Conservation (phyloP, 106 monocot genomes). For the Acorus gramineus region DNA sequence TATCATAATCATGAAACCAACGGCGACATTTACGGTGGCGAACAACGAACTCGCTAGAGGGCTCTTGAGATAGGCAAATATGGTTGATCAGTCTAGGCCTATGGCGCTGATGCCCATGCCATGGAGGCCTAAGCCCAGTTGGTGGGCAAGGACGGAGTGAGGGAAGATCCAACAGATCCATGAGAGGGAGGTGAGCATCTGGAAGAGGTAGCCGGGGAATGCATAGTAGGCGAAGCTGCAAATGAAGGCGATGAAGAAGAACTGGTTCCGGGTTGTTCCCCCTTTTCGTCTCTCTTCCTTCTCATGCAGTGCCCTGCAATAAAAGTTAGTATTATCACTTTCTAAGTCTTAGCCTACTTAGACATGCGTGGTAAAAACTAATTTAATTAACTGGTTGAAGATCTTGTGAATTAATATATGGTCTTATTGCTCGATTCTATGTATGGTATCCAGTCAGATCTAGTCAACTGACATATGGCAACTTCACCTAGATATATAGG, state of each 20-base stretch:
- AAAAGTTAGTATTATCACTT: no score
- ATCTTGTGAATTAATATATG: no score
- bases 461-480: no score
- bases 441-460: no score
- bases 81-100: constrained; percentile 75
- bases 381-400: no score
- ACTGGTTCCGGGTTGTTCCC: constrained; percentile 57
- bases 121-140: constrained; percentile 64
- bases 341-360: no score
- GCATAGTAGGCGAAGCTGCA: constrained; percentile 84
- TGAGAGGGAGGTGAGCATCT: constrained; percentile 76
- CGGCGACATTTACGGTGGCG: constrained; percentile 71
- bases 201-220: constrained; percentile 78
- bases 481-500: no score
- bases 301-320: constrained; percentile 77
- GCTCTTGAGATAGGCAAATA: constrained; percentile 78
- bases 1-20: constrained; percentile 53
- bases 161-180: constrained; percentile 86
- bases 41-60: constrained; percentile 91
- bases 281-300: constrained; percentile 46
- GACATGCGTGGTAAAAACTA: no score
- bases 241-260: constrained; percentile 73
- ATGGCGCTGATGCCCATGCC: constrained; percentile 75
- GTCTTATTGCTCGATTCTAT: no score
- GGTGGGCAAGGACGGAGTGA: constrained; percentile 61